Evolutionary conservation across 1,284 basidiomycete genomes (phyloP), one percentile per base, ranked within the genome.

Genomic region (Malassezia dermatis): DNA sequence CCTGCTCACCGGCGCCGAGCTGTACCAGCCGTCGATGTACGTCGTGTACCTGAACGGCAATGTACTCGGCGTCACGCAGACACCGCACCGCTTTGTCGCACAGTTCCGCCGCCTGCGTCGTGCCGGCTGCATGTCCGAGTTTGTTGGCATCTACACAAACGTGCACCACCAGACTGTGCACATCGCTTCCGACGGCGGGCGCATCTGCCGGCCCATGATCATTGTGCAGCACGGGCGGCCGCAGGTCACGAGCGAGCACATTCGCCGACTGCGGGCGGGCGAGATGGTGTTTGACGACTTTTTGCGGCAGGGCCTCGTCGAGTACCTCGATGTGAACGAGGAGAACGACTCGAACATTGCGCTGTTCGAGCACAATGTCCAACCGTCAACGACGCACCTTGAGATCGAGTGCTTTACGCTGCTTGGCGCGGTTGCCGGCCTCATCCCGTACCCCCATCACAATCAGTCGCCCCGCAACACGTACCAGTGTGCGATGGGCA

Each of bases 341-440:
- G 94, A 99, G 77, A 98, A 98, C 75, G 94, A 99, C 77, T 86
- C 90, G 17, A 87, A 86, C 76, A 95, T 98, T 63, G 91, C 94
- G 0, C 80, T 98, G 21, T 94, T 96, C 77, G 94, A 99, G 77
- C 77, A 80, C 44, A 84, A 93, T 72, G 88, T 98, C 66, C 82
- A 83, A 19, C 78, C 82, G 24, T 19, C 35, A 3, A 76, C 76
- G n/a, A 98, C 94, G 0, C 94, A 99, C 77, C 82, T 98, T 26
- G 94, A 99, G 76, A 98, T 99, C 59, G 93, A 99, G 71, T 94
- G 95, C 0, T 98, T 98, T 77, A 98, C 94, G 1, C 81, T 99
- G 52, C 83, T 99, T 15, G 94, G 94, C 8, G 94, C 91, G 17
- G 93, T 96, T 39, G 94, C 94, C 6, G 94, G 95, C 34, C 81